phyloP scores from a whole-genome alignment of 495 filamentous ascomycete species.

The Penicillium herquei region DNA sequence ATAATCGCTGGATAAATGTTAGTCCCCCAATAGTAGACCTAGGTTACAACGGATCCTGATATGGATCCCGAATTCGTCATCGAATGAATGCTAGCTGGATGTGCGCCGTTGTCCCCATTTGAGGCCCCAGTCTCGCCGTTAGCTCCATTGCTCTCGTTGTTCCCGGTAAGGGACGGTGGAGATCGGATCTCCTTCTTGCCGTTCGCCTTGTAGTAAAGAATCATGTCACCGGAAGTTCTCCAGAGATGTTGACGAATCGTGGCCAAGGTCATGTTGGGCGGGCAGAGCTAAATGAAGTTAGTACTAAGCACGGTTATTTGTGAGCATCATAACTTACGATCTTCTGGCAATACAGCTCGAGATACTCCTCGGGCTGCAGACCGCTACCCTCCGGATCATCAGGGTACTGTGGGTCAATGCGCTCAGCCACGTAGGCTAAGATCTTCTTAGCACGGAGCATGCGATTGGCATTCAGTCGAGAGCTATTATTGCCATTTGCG shows the following conservation, averaged over 20 bases:
- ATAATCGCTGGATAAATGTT: neutral
- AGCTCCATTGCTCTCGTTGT: slow-evolving; percentile 17
- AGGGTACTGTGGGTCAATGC: slow-evolving; percentile 66
- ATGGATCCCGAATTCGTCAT: slow-evolving; percentile 36
- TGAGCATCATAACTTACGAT: slow-evolving; percentile 57
- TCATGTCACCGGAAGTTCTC: slow-evolving; percentile 86
- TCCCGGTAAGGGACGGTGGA: slow-evolving; percentile 17
- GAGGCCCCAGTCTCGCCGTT: slow-evolving; percentile 19
- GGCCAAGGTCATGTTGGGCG: slow-evolving; percentile 81
- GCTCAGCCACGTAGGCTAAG: slow-evolving; percentile 85
- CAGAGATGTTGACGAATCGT: slow-evolving; percentile 88
- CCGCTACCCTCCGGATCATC: slow-evolving; percentile 54
- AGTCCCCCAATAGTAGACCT: slow-evolving; percentile 4
- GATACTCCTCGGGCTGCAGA: slow-evolving; percentile 83
- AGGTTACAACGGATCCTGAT: slow-evolving; percentile 29
- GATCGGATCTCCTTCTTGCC: slow-evolving; percentile 59
- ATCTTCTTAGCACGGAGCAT: slow-evolving; percentile 97
- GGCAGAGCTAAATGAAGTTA: slow-evolving; percentile 50
- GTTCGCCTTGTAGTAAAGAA: slow-evolving; percentile 88
- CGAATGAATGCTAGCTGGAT: slow-evolving; percentile 36
- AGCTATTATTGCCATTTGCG: slow-evolving; percentile 53
- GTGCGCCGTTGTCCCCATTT: slow-evolving; percentile 14
- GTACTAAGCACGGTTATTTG: slow-evolving; percentile 2
- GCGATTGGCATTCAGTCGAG: slow-evolving; percentile 89
- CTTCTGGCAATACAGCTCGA: slow-evolving; percentile 91